These are phyloP conservation scores for Fomitopsis betulina DNA, from an alignment of 1,284 basidiomycete species.

Conservation along the genomic window DNA sequence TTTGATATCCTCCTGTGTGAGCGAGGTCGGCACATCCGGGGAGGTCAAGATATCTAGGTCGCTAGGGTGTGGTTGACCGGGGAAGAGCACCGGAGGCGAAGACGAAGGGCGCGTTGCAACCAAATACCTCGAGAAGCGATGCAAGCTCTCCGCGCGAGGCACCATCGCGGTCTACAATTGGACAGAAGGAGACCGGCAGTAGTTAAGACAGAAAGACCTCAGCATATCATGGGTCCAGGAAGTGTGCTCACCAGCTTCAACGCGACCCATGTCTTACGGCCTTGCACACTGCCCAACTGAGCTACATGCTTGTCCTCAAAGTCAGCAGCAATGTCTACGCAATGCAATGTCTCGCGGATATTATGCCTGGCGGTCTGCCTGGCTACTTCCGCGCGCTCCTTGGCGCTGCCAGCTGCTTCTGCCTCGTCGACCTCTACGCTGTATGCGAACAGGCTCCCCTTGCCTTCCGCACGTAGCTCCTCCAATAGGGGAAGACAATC, in stretches of 20 bases:
- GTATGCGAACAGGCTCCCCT: constrained; percentile 81
- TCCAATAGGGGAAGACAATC: constrained; percentile 65
- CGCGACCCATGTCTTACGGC: constrained; percentile 77
- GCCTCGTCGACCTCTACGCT: constrained; percentile 79
- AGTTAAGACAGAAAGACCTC: no score
- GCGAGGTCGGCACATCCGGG: constrained; percentile 7
- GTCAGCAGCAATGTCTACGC: constrained; percentile 73
- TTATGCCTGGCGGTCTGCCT: constrained; percentile 47
- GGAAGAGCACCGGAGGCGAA: constrained; percentile 49
- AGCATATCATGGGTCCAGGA: neutral
- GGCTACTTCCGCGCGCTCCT: constrained; percentile 13
- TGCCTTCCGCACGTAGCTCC: constrained; percentile 58
- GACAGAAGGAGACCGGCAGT: no score
- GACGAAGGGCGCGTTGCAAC: constrained; percentile 31
- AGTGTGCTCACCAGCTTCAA: constrained; percentile 62
- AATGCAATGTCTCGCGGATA: constrained; percentile 67
- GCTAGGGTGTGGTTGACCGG: constrained; percentile 49
- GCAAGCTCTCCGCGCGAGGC: constrained; percentile 49
- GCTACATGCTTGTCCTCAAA: constrained; percentile 62
- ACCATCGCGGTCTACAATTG: constrained; percentile 52
- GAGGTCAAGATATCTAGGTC: constrained; percentile 44
- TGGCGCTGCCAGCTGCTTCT: constrained; percentile 34
- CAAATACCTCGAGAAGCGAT: constrained; percentile 52
- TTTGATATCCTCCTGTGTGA: constrained; percentile 51
- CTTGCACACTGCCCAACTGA: constrained; percentile 17